Evolutionary conservation across 331 rosid genomes (phyloP).

Genomic region (Malus hybrid): DNA sequence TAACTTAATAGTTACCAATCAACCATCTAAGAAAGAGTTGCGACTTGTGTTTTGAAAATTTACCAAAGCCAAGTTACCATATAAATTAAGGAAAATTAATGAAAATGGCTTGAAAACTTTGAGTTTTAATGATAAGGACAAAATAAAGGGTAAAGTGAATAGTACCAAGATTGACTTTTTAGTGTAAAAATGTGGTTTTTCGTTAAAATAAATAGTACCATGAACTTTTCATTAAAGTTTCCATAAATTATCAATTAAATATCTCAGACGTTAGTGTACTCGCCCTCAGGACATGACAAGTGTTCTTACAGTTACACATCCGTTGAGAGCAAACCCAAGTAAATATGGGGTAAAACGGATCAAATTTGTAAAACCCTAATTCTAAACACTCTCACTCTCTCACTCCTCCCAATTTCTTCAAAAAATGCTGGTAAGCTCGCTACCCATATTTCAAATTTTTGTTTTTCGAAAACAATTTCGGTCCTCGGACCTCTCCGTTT

Average conservation of each 20-base stretch:
- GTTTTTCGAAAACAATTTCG: background rate
- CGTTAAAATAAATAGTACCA: no score
- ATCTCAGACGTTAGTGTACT: background rate
- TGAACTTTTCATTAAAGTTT: no score
- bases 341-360: background rate
- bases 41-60: no score
- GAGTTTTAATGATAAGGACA: no score
- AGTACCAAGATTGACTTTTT: no score
- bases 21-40: background rate
- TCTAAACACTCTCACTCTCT: background rate
- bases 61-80: background rate
- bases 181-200: no score
- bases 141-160: no score
- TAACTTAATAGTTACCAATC: background rate
- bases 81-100: no score
- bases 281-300: background rate
- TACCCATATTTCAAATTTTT: background rate
- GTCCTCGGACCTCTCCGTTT: background rate
- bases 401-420: background rate
- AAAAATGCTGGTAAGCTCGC: background rate
- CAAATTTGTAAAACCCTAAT: slow-evolving; percentile 3
- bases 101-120: no score
- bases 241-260: background rate
- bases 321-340: background rate
- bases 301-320: background rate